Evolutionary conservation across 306 rosid genomes (phyloP).

Genomic region (Acacia crassicarpa): DNA sequence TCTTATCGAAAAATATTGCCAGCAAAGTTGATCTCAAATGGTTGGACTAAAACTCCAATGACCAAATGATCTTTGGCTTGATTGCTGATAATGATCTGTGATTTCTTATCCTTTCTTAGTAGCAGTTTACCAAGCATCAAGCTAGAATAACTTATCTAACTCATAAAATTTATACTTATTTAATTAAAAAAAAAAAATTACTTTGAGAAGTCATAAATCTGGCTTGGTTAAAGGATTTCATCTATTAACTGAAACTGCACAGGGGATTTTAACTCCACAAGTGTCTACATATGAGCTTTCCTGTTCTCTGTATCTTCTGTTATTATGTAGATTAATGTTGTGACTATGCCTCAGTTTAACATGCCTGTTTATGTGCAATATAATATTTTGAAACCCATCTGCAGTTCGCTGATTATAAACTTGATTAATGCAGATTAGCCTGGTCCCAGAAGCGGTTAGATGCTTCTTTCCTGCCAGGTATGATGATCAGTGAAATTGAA

Average conservation of each 20-base stretch:
- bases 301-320: neutral
- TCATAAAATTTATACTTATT: no score
- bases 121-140: neutral
- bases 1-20: neutral
- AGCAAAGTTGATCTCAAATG: neutral
- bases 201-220: neutral
- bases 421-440: constrained; percentile 38
- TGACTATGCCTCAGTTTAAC: neutral
- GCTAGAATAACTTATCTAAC: neutral
- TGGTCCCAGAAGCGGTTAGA: constrained; percentile 52
- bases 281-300: neutral
- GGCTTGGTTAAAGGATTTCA: neutral
- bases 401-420: neutral
- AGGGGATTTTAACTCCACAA: neutral
- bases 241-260: neutral
- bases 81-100: neutral
- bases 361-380: neutral
- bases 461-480: constrained; percentile 54
- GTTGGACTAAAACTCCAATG: no score
- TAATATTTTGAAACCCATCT: neutral
- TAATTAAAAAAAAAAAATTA: no score
- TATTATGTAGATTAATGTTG: neutral
- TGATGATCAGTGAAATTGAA: constrained; percentile 10
- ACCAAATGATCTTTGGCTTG: neutral
- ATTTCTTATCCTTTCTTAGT: neutral